Evolutionary conservation across 352 stramenopile species (phyloP).

Genomic region (Globisporangium recalcitrans): DNA sequence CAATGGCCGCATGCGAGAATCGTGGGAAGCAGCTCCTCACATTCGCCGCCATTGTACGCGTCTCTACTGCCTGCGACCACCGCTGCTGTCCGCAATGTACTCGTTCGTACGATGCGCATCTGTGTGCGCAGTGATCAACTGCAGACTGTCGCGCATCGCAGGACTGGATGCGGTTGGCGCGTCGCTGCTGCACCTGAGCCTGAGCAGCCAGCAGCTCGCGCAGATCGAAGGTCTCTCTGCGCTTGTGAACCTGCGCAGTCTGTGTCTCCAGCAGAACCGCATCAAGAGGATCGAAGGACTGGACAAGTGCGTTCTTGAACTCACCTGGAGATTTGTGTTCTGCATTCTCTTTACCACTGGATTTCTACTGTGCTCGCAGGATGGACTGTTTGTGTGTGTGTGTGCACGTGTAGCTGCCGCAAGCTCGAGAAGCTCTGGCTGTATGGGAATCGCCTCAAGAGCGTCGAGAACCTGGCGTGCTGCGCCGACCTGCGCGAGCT

Average conservation of each 20-base stretch:
- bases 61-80: background rate
- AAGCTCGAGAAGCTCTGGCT: conserved; percentile 78
- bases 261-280: conserved; percentile 81
- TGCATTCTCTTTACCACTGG: too few relatives aligned
- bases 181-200: conserved; percentile 73
- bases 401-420: conserved; percentile 30
- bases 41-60: conserved; percentile 33
- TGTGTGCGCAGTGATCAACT: conserved; percentile 58
- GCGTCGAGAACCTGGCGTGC: conserved; percentile 53
- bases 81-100: too few relatives aligned
- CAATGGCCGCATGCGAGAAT: conserved; percentile 14
- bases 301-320: conserved; percentile 26
- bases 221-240: conserved; percentile 44
- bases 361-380: background rate
- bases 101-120: background rate
- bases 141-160: conserved; percentile 42
- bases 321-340: too few relatives aligned
- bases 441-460: conserved; percentile 57
- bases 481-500: conserved; percentile 78
- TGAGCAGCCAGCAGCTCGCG: conserved; percentile 64
- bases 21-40: conserved; percentile 31
- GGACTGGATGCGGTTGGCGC: conserved; percentile 44
- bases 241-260: conserved; percentile 54
- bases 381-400: background rate
- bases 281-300: conserved; percentile 79